phyloP scores from a whole-genome alignment of 345 rosid species.

The Euphorbia lathyris region DNA sequence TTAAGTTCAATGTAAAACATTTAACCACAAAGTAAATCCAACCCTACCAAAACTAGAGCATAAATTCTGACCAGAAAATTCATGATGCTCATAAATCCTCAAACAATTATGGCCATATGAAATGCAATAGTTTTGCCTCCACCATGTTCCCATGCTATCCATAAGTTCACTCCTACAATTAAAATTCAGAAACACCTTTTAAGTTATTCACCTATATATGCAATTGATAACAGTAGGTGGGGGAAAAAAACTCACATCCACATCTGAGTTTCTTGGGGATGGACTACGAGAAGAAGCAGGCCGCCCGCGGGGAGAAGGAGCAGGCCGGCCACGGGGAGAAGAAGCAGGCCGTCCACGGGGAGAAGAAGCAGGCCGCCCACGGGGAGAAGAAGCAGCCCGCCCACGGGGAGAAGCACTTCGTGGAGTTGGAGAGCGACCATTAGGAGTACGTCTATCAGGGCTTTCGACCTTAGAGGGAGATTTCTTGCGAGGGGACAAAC shows the following conservation, averaged over 20 bases:
- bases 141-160: constrained; percentile 9
- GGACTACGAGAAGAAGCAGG: constrained; percentile 37
- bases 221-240: not conserved
- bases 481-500: constrained; percentile 33
- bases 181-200: constrained; percentile 9
- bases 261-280: constrained; percentile 26
- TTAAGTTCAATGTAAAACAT: constrained; percentile 29
- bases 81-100: constrained; percentile 22
- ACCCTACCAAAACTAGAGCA: constrained; percentile 35
- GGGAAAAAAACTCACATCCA: constrained; percentile 25
- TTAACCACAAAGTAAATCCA: constrained; percentile 25
- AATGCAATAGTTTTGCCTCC: constrained; percentile 24
- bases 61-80: constrained; percentile 28
- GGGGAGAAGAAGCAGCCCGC: constrained; percentile 29
- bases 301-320: constrained; percentile 29
- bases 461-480: constrained; percentile 34
- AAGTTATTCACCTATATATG: constrained; percentile 11
- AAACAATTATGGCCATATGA: constrained; percentile 21
- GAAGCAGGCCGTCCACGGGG: constrained; percentile 26
- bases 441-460: constrained; percentile 33
- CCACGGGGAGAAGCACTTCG: constrained; percentile 38
- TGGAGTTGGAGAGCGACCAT: constrained; percentile 31
- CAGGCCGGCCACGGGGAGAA: constrained; percentile 32
- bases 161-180: constrained; percentile 51
- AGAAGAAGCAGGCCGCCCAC: too few species aligned